Percentiles rank a stretch among this genome's conserved stretches.
phyloP scores from a whole-genome alignment of 192 early-diverging fungal genomes.

The Coemansia sp. region DNA sequence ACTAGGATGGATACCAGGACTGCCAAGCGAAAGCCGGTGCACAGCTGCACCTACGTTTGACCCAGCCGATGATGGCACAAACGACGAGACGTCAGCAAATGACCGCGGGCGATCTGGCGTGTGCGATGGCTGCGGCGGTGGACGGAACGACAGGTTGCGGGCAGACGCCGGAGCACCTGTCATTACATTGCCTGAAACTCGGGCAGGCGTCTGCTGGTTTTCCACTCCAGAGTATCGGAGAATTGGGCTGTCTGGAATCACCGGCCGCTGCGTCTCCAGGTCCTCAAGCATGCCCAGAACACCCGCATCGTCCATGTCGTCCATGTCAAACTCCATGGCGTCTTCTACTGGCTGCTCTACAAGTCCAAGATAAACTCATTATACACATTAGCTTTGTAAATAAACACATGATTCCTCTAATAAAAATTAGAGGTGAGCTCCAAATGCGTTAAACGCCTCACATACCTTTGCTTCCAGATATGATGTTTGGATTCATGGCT shows the following conservation, averaged over 20 bases:
- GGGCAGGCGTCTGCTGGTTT: conserved; percentile 11
- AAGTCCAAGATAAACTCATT: background rate
- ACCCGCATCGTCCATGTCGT: conserved; percentile 28
- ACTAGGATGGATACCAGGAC: background rate
- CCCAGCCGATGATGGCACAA: conserved; percentile 21
- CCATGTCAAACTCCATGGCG: conserved; percentile 42
- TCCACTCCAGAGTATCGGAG: conserved; percentile 5
- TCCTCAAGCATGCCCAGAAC: conserved; percentile 34
- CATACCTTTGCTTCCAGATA: conserved; percentile 10
- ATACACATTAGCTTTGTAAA: background rate
- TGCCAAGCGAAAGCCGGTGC: too few relatives aligned
- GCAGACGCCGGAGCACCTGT: background rate
- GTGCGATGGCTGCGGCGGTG: conserved; percentile 8
- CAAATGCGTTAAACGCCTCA: background rate
- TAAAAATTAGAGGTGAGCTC: background rate
- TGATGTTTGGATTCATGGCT: background rate
- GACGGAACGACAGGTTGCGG: conserved; percentile 25
- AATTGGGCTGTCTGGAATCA: conserved; percentile 38
- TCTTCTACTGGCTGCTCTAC: conserved; percentile 8
- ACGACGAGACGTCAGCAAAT: conserved; percentile 37
- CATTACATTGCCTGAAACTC: conserved; percentile 1
- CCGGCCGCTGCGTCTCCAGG: conserved; percentile 39
- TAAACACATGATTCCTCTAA: background rate
- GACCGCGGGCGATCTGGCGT: conserved; percentile 16
- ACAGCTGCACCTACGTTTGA: background rate